Evolutionary conservation across 176 grass and related monocot genomes (phyloP).

Genomic region (Bonia amplexicaulis): DNA sequence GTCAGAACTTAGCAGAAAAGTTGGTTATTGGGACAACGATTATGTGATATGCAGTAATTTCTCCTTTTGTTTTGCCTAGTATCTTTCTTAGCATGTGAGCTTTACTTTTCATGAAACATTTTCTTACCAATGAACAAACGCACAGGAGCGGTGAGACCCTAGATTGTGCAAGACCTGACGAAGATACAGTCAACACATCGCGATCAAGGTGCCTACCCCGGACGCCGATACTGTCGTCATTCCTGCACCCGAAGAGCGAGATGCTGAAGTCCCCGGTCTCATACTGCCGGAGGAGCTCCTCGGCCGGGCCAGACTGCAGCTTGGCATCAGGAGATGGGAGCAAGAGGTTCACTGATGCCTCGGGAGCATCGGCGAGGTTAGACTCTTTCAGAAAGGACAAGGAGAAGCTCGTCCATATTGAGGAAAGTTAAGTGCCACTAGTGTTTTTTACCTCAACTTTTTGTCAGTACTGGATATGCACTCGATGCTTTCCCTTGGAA

Average conservation of each 20-base stretch:
- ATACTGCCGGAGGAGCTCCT: conserved; percentile 68
- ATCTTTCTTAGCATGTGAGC: neutral
- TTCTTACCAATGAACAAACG: conserved; percentile 15
- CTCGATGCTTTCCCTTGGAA: conserved; percentile 13
- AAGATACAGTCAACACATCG: conserved; percentile 36
- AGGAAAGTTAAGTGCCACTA: conserved; percentile 79
- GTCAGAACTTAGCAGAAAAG: neutral
- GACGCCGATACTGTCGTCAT: conserved; percentile 57
- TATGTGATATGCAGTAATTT: neutral
- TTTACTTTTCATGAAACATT: neutral
- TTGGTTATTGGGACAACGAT: neutral
- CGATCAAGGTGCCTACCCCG: conserved; percentile 61
- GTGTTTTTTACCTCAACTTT: conserved; percentile 41
- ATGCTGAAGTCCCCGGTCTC: conserved; percentile 49
- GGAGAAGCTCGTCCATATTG: conserved; percentile 78
- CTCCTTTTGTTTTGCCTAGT: neutral
- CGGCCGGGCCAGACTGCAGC: conserved; percentile 29
- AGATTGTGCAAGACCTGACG: conserved; percentile 32
- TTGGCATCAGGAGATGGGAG: conserved; percentile 36
- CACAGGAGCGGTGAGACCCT: conserved; percentile 41
- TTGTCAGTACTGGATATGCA: conserved; percentile 48
- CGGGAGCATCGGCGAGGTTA: neutral
- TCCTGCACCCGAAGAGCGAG: conserved; percentile 44
- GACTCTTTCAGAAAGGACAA: conserved; percentile 70
- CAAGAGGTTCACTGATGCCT: conserved; percentile 41